Evolutionary conservation across 331 rosid genomes (phyloP).

Genomic region (Rosa hybrid): DNA sequence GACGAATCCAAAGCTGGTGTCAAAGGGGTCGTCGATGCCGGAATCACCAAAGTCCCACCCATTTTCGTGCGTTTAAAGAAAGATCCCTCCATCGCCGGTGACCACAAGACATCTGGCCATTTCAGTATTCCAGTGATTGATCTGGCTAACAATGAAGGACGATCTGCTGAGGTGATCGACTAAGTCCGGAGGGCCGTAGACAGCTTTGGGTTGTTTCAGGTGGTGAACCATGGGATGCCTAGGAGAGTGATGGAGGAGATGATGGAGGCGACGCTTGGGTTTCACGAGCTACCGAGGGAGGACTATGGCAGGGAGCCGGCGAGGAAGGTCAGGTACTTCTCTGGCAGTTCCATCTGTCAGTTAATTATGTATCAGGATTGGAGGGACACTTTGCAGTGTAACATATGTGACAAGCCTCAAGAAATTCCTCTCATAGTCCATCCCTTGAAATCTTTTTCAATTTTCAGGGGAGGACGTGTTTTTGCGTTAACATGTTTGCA

Average conservation of each 20-base stretch:
- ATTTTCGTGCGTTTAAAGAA: conserved; percentile 3
- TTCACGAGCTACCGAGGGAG: conserved; percentile 31
- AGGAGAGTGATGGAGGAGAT: conserved; percentile 26
- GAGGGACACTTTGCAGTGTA: conserved; percentile 24
- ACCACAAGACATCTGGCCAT: background rate
- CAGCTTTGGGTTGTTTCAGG: conserved; percentile 39
- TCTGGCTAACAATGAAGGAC: background rate
- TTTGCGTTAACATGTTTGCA: no score
- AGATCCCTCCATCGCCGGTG: background rate
- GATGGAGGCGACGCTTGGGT: conserved; percentile 24
- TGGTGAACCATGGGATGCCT: conserved; percentile 48
- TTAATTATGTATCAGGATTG: background rate
- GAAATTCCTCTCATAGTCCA: conserved; percentile 1
- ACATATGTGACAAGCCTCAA: background rate
- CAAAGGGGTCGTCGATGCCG: conserved; percentile 26
- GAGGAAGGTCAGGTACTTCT: background rate
- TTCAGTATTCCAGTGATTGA: conserved; percentile 30
- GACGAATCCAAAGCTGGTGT: conserved; percentile 31
- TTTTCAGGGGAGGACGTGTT: no score
- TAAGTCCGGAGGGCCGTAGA: conserved; percentile 20
- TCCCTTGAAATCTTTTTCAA: no score
- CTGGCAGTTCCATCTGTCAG: background rate
- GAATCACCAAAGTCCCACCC: conserved; percentile 25
- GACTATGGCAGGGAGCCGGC: conserved; percentile 17
- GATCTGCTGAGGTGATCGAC: background rate